These are phyloP conservation scores for Ziziphus jujuba DNA, from an alignment of 306 rosid genomes.

Conservation along the genomic window DNA sequence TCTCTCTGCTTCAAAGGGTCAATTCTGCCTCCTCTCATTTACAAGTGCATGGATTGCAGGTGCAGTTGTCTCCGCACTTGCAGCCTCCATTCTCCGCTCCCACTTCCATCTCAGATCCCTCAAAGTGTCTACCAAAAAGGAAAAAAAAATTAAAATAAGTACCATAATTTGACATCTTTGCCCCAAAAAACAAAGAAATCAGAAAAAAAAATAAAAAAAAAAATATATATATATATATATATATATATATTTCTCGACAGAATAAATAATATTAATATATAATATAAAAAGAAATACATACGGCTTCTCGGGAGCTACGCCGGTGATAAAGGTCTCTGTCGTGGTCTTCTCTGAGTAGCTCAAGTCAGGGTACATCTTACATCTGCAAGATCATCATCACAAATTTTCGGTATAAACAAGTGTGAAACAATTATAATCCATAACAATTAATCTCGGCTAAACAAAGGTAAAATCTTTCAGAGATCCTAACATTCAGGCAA, in stretches of 20 bases:
- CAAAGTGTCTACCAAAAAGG: conserved; percentile 37
- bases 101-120: conserved; percentile 53
- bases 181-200: background rate
- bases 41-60: conserved; percentile 77
- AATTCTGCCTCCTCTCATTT: conserved; percentile 33
- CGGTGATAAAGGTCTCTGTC: conserved; percentile 45
- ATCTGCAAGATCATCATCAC: conserved; percentile 30
- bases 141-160: background rate
- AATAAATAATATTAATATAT: too few relatives aligned
- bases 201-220: background rate
- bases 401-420: too few relatives aligned
- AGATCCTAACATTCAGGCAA: background rate
- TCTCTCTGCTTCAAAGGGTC: conserved; percentile 34
- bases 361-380: conserved; percentile 58
- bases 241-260: too few relatives aligned
- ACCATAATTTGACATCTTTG: background rate
- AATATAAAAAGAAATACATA: conserved; percentile 22
- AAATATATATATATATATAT: too few relatives aligned
- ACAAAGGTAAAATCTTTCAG: background rate
- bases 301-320: conserved; percentile 54
- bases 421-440: too few relatives aligned
- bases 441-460: too few relatives aligned
- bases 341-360: conserved; percentile 42
- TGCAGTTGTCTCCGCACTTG: conserved; percentile 78
- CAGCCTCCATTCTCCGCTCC: conserved; percentile 60